Evolutionary conservation across 2,329 filamentous ascomycete genomes (phyloP).

Genomic region (Cercospora canescens): DNA sequence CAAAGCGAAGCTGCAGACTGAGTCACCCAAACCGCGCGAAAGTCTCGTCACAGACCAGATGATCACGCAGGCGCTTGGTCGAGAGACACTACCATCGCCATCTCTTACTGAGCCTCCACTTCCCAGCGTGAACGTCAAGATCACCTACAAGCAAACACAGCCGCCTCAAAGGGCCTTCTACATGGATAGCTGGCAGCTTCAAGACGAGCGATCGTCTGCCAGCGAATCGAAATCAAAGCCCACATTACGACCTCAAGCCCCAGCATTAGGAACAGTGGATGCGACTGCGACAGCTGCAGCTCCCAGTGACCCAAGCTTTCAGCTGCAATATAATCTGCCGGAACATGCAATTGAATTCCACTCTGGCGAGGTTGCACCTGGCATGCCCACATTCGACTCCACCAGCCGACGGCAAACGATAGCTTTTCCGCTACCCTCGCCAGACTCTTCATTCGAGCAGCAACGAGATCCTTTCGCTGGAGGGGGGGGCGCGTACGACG

Average conservation of each 20-base stretch:
- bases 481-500: slow-evolving; percentile 10
- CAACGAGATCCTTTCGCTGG: slow-evolving; percentile 9
- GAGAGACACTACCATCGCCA: neutral
- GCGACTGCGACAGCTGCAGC: neutral
- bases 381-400: neutral
- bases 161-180: slow-evolving; percentile 2
- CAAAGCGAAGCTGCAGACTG: neutral
- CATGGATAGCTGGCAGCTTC: slow-evolving; percentile 12
- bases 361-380: neutral
- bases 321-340: neutral
- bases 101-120: neutral
- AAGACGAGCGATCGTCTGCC: neutral
- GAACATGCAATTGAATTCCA: neutral
- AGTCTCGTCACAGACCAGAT: neutral
- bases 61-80: neutral
- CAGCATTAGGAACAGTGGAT: neutral
- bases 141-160: slow-evolving; percentile 2
- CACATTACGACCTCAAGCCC: neutral
- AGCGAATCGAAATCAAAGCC: neutral
- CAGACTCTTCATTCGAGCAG: neutral
- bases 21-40: neutral
- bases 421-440: slow-evolving; percentile 1
- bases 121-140: slow-evolving; percentile 4
- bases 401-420: slow-evolving; percentile 15
- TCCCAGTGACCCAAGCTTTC: neutral